phyloP scores from a whole-genome alignment of 495 filamentous ascomycete genomes.

The Hypoxylon rickii region DNA sequence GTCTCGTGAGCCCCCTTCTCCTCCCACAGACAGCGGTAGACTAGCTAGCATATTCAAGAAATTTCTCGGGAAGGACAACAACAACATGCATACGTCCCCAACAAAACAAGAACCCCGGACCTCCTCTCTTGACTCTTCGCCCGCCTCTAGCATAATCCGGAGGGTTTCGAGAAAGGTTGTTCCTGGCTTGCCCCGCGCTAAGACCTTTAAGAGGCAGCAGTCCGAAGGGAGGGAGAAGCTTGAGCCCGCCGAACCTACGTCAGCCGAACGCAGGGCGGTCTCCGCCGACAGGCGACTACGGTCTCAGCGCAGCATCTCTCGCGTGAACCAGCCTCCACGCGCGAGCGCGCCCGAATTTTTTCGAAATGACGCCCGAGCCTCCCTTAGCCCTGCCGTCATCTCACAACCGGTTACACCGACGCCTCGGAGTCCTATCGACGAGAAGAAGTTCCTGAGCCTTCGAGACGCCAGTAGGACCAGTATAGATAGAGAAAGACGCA shows the following conservation, averaged over 20 bases:
- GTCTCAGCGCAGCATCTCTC: constrained; percentile 38
- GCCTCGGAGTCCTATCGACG: constrained; percentile 41
- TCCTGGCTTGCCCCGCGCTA: constrained; percentile 74
- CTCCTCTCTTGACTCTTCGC: constrained; percentile 36
- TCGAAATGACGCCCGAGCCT: constrained; percentile 16
- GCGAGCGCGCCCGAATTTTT: constrained; percentile 52
- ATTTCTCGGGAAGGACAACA: constrained; percentile 38
- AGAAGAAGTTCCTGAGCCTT: constrained; percentile 35
- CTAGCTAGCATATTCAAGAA: constrained; percentile 40
- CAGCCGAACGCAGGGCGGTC: constrained; percentile 70
- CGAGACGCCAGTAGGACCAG: constrained; percentile 25
- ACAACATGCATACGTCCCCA: constrained; percentile 22
- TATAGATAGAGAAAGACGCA: constrained; percentile 22
- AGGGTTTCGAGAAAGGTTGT: constrained; percentile 72
- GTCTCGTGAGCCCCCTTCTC: constrained; percentile 22
- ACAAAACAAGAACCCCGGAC: constrained; percentile 31
- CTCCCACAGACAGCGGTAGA: constrained; percentile 31
- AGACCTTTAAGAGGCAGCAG: constrained; percentile 79
- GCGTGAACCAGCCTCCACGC: constrained; percentile 41
- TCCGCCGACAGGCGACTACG: constrained; percentile 70
- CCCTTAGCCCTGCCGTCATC: constrained; percentile 15
- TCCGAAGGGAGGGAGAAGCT: constrained; percentile 78
- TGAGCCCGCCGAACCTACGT: constrained; percentile 61
- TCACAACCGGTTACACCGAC: constrained; percentile 24
- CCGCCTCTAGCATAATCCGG: constrained; percentile 51